These are phyloP conservation scores for Dendrobium officinale DNA, from an alignment of 106 monocot species.

Conservation along the genomic window DNA sequence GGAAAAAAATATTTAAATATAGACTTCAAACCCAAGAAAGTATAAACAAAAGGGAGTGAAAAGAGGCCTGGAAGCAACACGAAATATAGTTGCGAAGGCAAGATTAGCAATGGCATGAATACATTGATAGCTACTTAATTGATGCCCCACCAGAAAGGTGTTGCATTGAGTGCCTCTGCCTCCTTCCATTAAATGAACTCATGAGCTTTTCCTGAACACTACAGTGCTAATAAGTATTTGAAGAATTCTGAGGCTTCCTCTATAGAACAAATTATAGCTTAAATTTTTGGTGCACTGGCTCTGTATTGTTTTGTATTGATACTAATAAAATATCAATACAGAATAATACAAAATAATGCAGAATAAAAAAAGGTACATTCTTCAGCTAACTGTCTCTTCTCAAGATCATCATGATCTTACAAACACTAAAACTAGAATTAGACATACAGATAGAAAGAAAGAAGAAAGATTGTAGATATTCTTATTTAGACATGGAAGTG, in stretches of 20 bases:
- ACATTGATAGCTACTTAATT: neutral
- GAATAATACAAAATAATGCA: neutral
- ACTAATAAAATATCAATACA: neutral
- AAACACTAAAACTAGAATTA: neutral
- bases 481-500: too few relatives aligned
- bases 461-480: too few relatives aligned
- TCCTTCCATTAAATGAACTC: slow-evolving; percentile 2
- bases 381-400: too few relatives aligned
- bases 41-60: neutral
- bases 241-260: neutral
- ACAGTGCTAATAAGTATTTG: neutral
- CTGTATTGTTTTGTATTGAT: neutral
- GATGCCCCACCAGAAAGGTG: neutral
- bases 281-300: neutral
- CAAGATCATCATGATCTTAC: too few relatives aligned
- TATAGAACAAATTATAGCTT: neutral
- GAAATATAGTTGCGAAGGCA: neutral
- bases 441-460: neutral
- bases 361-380: neutral
- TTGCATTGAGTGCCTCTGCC: neutral
- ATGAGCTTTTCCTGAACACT: neutral
- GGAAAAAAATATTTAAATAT: too few relatives aligned
- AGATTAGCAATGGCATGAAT: slow-evolving; percentile 1
- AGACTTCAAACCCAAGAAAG: neutral
- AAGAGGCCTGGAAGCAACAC: neutral